Evolutionary conservation across 768 basidiomycete species (phyloP).

Genomic region (Hygrocybe coccinea): DNA sequence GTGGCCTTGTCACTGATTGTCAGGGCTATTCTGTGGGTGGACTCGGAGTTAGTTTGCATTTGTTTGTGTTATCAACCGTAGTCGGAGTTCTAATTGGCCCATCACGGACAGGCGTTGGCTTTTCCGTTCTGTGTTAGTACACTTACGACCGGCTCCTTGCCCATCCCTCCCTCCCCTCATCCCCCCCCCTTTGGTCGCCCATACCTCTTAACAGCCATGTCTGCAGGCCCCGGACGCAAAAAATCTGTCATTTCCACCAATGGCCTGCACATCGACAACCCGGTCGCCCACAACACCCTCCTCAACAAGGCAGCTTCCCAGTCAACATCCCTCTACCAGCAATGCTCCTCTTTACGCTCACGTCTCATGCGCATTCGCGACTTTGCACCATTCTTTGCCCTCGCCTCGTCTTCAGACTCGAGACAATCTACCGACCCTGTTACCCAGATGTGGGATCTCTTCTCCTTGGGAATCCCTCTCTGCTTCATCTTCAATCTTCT

Average conservation of each 20-base stretch:
- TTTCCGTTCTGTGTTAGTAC: background rate
- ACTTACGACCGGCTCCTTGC: background rate
- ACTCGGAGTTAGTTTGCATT: background rate
- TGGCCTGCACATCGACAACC: conserved; percentile 66
- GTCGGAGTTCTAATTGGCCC: background rate
- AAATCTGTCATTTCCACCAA: conserved; percentile 68
- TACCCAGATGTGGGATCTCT: conserved; percentile 89
- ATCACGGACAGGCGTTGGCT: background rate
- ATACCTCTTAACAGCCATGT: conserved; percentile 27
- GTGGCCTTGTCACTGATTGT: too few species aligned
- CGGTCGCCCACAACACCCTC: conserved; percentile 74
- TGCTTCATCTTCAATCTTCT: conserved; percentile 96
- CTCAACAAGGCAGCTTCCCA: conserved; percentile 89
- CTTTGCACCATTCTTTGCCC: conserved; percentile 65
- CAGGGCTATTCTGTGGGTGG: too few species aligned
- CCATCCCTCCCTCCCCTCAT: conserved; percentile 6
- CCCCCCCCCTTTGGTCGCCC: background rate
- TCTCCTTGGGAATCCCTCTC: conserved; percentile 88
- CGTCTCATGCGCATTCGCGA: conserved; percentile 74
- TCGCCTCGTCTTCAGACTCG: conserved; percentile 52
- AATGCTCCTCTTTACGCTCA: conserved; percentile 74
- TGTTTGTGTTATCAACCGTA: background rate
- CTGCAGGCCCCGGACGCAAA: conserved; percentile 65
- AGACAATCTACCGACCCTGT: conserved; percentile 88
- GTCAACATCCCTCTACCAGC: conserved; percentile 86